Base-by-base conservation (phyloP, 495 filamentous ascomycete species). In the Penicilliopsis zonata region DNA sequence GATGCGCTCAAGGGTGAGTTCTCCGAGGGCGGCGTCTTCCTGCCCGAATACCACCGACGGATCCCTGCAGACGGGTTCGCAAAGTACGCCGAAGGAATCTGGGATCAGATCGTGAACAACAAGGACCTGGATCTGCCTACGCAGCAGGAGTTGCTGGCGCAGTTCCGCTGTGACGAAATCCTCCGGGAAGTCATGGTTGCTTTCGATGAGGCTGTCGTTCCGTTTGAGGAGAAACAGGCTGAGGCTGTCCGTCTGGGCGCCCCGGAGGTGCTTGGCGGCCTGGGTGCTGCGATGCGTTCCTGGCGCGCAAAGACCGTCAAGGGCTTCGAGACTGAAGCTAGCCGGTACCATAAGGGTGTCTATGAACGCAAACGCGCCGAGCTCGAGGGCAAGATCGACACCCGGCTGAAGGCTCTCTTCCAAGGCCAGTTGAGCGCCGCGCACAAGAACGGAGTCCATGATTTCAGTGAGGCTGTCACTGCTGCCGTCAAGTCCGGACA, bases 61-160 rank as follows among this genome's bases (percentile, higher is more conserved):
- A 95, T 98, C 35, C 90, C 90, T 23, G 90, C 90, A 7, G 90
- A 98, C 52, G 90, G 90, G 4, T 88, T 95, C 52, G 77, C 88
- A 3, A 67, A 82, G 32, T 98, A 96, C 49, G 87, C 90, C 6
- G 76, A 86, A 46, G 82, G 86, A 22, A 75, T 98, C 10, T 98
- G 90, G 90, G 85, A 94, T 50, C 90, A 95, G 55, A 98, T 98
- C 44, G 85, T 93, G 44, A 82, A 86, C 58, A 98, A 98, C 60
- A 98, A 98, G 57, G 90, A 98, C 46, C 64, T 98, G 38, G 90
- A 98, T 61, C 59, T 98, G 19, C 90, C 90, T 10, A 95, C 90
- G 0, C 90, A 98, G 56, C 90, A 98, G 51, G 90, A 98, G 47
- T 62, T 98, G 28, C 74, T 98, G 30, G 90, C 90, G 2, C 90